A percentile compares a stretch with the other conserved stretches of the same genome.
phyloP scores from a whole-genome alignment of 75 land plant species.

The Sequoia sempervirens region DNA sequence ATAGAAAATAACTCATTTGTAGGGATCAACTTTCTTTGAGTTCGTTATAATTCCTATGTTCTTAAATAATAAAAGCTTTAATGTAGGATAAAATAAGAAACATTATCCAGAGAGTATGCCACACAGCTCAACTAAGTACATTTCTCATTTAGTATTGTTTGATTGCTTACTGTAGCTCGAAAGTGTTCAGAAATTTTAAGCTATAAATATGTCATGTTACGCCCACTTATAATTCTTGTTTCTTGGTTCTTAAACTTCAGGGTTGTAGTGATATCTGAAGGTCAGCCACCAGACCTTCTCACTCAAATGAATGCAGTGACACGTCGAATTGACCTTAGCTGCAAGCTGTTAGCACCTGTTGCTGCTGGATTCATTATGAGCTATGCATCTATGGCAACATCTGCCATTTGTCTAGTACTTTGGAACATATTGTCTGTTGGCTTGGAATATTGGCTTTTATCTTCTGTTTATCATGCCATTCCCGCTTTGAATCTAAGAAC shows the following conservation, averaged over 20 bases:
- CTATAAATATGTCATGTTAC: background rate
- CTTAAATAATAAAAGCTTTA: background rate
- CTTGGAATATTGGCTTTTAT: slow-evolving; percentile 80
- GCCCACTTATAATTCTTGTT: background rate
- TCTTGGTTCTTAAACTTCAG: slow-evolving; percentile 30
- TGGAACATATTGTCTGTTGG: slow-evolving; percentile 73
- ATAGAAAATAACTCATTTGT: background rate
- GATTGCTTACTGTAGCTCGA: background rate
- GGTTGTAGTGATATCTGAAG: slow-evolving; percentile 80
- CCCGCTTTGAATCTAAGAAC: slow-evolving; percentile 49
- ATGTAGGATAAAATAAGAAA: background rate
- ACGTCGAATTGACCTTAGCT: slow-evolving; percentile 79
- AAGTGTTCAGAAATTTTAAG: background rate
- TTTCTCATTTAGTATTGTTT: background rate
- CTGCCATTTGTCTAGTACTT: slow-evolving; percentile 56
- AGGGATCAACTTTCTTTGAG: background rate
- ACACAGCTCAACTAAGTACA: background rate
- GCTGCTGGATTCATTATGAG: slow-evolving; percentile 80
- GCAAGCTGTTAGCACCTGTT: slow-evolving; percentile 86
- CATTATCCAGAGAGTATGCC: background rate
- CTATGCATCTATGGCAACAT: slow-evolving; percentile 64
- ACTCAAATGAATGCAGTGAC: slow-evolving; percentile 70
- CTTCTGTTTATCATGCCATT: slow-evolving; percentile 58
- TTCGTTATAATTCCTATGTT: background rate
- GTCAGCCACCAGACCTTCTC: slow-evolving; percentile 45